Conservation (phyloP, 1,139 yeast species). For the Geotrichum restrictum region DNA sequence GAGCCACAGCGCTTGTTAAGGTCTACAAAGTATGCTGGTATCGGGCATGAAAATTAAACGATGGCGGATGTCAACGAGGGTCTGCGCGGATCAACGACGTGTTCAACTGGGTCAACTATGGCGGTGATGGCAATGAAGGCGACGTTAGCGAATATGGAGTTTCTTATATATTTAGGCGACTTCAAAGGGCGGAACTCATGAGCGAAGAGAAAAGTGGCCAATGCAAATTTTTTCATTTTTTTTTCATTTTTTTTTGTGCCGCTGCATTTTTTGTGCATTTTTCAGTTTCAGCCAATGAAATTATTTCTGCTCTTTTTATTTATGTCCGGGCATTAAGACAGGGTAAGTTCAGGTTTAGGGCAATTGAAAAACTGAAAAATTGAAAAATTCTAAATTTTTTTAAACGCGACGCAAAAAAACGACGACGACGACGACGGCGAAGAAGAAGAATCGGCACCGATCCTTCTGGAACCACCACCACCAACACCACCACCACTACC, state of each 20-base stretch:
- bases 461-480: slow-evolving; percentile 1
- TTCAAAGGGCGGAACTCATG: neutral
- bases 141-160: too few relatives aligned
- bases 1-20: neutral
- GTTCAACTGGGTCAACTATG: too few relatives aligned
- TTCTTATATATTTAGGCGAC: neutral
- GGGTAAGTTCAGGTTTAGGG: slow-evolving; percentile 8
- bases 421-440: slow-evolving; percentile 1
- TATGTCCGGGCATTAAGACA: neutral
- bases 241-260: slow-evolving; percentile 1
- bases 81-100: too few relatives aligned
- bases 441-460: neutral
- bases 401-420: too few relatives aligned
- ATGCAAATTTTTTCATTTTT: neutral
- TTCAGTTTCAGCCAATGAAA: neutral
- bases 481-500: neutral
- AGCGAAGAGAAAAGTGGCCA: neutral
- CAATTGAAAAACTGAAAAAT: neutral
- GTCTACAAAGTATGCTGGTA: neutral
- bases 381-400: slow-evolving; percentile 7
- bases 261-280: neutral
- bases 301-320: too few relatives aligned
- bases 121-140: too few relatives aligned
- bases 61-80: too few relatives aligned
- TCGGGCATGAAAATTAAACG: neutral